Evolutionary conservation across 2,329 filamentous ascomycete species (phyloP), one percentile per base, ranked within the genome.

Genomic region (Clonostachys sp.): DNA sequence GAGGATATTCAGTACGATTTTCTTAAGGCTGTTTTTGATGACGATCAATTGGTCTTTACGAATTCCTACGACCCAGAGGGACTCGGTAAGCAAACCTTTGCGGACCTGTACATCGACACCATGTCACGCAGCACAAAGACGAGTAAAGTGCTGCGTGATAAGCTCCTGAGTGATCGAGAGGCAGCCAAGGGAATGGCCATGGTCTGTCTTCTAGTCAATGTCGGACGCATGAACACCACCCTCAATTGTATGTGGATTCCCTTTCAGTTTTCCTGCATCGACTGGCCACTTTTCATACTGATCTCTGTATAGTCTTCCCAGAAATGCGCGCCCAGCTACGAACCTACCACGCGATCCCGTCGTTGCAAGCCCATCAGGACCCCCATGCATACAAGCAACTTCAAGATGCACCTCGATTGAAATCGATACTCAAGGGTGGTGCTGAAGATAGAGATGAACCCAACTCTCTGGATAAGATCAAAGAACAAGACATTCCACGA

Each of bases 111-210:
- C 70, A 92, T 99, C 60, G 94, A 97, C 68, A 92, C 94, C 51
- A 97, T 99, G 92, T 91, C 94, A 4, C 83, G 91, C 66, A 99
- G 94, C 72, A 96, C 90, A 77, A 99, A 99, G 75, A 97, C 92
- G 30, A 97, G 94, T 77, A 97, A 97, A 71, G 94, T 99, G 44
- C 77, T 99, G 53, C 90, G 95, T 66, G 94, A 99, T 68, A 97
- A 99, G 74, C 78, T 99, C 54, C 78, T 96, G 60, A 94, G 86
- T 56, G 94, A 99, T 64, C 85, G 89, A 60, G 86, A 90, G 54
- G 91, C 91, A 18, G 94, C 92, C 35, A 91, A 96, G 65, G 92
- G 90, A 61, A 99, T 99, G 94, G 94, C 94, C 46, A 99, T 99
- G 94, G 92, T 99, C 50, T 99, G 94, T 68, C 73, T 99, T 54